Conservation (phyloP, 371 early-diverging fungal species). For the Actinomortierella wolfii region DNA sequence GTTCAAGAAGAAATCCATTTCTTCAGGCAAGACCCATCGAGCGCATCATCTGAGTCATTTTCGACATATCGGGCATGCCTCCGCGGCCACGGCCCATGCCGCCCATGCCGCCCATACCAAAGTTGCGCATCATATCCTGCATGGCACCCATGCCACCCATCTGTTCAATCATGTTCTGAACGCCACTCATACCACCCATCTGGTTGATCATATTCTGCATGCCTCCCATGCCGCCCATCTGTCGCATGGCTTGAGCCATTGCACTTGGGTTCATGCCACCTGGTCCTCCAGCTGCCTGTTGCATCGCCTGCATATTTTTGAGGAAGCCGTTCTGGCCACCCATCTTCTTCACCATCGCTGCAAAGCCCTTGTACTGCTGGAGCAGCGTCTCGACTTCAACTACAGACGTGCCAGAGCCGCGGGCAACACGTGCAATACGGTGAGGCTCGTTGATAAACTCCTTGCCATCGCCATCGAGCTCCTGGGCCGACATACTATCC, state of each 20-base stretch:
- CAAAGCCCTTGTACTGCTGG: constrained; percentile 83
- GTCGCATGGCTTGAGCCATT: constrained; percentile 72
- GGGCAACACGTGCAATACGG: constrained; percentile 88
- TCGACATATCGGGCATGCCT: constrained; percentile 68
- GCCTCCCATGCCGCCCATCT: constrained; percentile 54
- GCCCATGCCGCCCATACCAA: constrained; percentile 52
- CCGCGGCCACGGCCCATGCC: constrained; percentile 48
- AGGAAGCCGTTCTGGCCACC: constrained; percentile 92
- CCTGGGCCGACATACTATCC: constrained; percentile 96
- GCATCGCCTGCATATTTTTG: constrained; percentile 61
- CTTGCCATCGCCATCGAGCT: constrained; percentile 93
- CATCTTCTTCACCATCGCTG: constrained; percentile 95
- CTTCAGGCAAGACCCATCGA: constrained; percentile 45
- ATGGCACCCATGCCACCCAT: constrained; percentile 70
- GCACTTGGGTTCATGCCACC: constrained; percentile 58
- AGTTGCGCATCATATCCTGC: constrained; percentile 14
- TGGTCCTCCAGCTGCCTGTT: constrained; percentile 46
- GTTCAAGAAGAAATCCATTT: too few species aligned
- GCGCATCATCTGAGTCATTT: constrained; percentile 72
- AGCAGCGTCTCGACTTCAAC: constrained; percentile 90
- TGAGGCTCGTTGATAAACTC: constrained; percentile 80
- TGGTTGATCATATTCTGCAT: constrained; percentile 80
- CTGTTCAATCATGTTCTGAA: constrained; percentile 82
- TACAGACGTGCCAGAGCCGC: constrained; percentile 89
- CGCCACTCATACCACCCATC: constrained; percentile 79